Evolutionary conservation across 2,329 filamentous ascomycete genomes (phyloP), one percentile per base, ranked within the genome.

Genomic region (Ophiosphaerella narmari): DNA sequence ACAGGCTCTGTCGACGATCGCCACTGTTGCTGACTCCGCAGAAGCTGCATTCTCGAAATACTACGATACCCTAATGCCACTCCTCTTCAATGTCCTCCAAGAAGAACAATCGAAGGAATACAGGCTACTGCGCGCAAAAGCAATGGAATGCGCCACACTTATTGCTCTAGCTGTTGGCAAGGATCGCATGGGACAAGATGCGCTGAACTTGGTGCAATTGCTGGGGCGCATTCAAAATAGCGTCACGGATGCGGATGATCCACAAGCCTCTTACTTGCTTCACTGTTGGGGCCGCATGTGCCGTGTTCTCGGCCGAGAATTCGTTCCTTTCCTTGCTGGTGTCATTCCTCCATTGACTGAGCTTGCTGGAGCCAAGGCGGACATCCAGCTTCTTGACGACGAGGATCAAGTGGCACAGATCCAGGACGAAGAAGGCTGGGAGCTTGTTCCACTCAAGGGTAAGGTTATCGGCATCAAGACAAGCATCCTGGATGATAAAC

Each of bases 201-300:
- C 93, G 4, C 82, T 94, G 76, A 88, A 86, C 36, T 80, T 99
- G 35, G 93, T 97, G 16, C 87, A 96, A 65, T 82, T 97, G 18
- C 82, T 99, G 44, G 92, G 89, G 44, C 86, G 84, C 55, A 96
- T 97, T 48, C 94, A 99, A 73, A 82, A 78, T 68, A 73, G 60
- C 57, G 94, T 97, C 55, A 88, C 86, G 4, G 94, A 99, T 65
- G 78, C 91, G 1, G 94, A 99, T 65, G 94, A 99, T 69, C 94
- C 94, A 34, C 94, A 99, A 74, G 89, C 91, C 13, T 93, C 96
- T 66, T 99, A 99, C 73, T 82, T 99, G 32, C 90, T 99, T 76
- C 94, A 99, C 80, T 99, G 94, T 78, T 99, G 94, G 94, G 94
- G 94, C 44, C 87, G 94, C 41, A 99, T 99, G 94, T 97, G 93